Evolutionary conservation across 345 rosid genomes (phyloP).

Genomic region (Pistacia atlantica): DNA sequence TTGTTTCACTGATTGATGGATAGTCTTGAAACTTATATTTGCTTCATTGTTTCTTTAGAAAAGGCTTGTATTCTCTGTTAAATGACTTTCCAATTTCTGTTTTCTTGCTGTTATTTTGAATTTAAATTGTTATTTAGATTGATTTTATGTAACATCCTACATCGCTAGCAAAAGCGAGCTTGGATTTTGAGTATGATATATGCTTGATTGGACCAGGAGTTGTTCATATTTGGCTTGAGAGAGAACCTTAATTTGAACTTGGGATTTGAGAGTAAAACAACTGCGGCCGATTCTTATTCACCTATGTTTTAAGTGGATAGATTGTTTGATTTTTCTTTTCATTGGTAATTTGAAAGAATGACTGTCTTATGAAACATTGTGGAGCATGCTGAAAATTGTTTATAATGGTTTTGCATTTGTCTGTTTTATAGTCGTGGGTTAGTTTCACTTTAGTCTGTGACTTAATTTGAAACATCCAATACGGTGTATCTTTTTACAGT

Average conservation of each 20-base stretch:
- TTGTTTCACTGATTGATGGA: neutral
- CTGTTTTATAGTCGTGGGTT: neutral
- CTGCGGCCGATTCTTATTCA: neutral
- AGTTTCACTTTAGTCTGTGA: neutral
- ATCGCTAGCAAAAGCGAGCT: neutral
- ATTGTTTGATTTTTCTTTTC: neutral
- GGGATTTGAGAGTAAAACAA: neutral
- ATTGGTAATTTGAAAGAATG: neutral
- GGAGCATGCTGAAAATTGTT: neutral
- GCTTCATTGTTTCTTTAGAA: slow-evolving; percentile 5
- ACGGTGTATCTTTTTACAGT: no score
- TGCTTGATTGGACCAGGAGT: no score
- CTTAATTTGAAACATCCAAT: no score
- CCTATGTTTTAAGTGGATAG: neutral
- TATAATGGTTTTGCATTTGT: neutral
- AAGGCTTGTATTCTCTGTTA: neutral
- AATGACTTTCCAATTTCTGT: neutral
- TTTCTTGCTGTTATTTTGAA: neutral
- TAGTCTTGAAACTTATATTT: neutral
- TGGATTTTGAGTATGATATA: neutral
- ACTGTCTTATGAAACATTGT: neutral
- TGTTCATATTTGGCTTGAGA: neutral
- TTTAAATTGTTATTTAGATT: neutral
- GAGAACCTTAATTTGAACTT: neutral
- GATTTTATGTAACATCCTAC: neutral